A percentile compares a stretch with the other conserved stretches of the same genome.
Conservation (phyloP, 768 basidiomycete species). For the Macrolepiota albuminosa region DNA sequence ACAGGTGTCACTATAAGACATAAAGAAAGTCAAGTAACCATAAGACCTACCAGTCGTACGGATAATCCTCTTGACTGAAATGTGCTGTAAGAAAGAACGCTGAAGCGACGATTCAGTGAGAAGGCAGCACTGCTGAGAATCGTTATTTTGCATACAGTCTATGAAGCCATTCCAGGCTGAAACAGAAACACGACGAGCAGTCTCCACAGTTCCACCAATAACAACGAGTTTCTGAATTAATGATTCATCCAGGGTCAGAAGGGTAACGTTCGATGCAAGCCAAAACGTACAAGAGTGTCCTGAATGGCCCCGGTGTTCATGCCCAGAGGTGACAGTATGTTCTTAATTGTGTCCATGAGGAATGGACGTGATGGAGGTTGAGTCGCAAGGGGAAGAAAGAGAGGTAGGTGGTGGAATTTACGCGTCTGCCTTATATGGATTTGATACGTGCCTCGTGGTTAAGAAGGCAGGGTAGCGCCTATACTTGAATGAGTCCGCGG, state of each 20-base stretch:
- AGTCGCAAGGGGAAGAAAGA: slow-evolving; percentile 25
- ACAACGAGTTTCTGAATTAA: slow-evolving; percentile 74
- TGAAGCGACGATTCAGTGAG: slow-evolving; percentile 16
- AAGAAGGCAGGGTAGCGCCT: slow-evolving; percentile 31
- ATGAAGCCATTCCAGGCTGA: slow-evolving; percentile 90
- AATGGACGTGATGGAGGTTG: slow-evolving; percentile 14
- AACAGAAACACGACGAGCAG: slow-evolving; percentile 72
- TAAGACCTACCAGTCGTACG: slow-evolving; percentile 68
- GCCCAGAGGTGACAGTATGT: slow-evolving; percentile 64
- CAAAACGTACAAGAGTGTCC: slow-evolving; percentile 62
- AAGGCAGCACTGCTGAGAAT: background rate
- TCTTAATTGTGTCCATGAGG: slow-evolving; percentile 69
- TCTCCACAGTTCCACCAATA: slow-evolving; percentile 86
- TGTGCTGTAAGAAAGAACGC: slow-evolving; percentile 90
- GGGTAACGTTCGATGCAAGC: background rate
- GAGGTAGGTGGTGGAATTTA: slow-evolving; percentile 29
- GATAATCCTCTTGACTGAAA: slow-evolving; percentile 84
- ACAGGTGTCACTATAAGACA: slow-evolving; percentile 2
- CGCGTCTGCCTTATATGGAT: slow-evolving; percentile 40
- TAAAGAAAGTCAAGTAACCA: slow-evolving; percentile 4
- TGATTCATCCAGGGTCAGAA: slow-evolving; percentile 10
- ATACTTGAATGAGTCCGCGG: slow-evolving; percentile 22
- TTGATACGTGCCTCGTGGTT: slow-evolving; percentile 38
- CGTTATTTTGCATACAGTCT: slow-evolving; percentile 52
- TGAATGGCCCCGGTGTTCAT: slow-evolving; percentile 67